Base-by-base conservation (phyloP, 2,329 filamentous ascomycete species). In the Allantophomopsis cytisporea region DNA sequence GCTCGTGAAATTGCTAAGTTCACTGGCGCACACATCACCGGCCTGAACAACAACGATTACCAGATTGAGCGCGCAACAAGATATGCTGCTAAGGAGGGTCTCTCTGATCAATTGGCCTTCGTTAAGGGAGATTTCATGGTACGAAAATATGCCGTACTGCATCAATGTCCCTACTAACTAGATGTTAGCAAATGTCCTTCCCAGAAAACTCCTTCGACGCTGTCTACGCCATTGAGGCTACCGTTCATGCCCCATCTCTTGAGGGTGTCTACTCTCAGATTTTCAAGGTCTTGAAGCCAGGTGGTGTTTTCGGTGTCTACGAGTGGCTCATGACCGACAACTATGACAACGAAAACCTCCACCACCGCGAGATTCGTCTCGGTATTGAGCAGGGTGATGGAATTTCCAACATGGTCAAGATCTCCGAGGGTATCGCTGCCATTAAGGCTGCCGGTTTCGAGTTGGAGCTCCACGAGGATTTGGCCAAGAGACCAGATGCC, bases 21-120 rank as follows among this genome's bases (percentile, higher is more conserved):
- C 66, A 82, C 85, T 10, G 89, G 84, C 45, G 82, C 76, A 52
- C 86, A 95, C 53, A 74, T 96, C 46, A 81, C 86, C 17, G 91
- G 91, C 34, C 66, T 96, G 59, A 98, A 96, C 77, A 96, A 95
- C 77, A 96, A 96, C 63, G 86, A 95, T 66, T 98, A 98, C 69
- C 91, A 96, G 67, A 94, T 96, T 49, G 76, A 95, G 59, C 84
- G 91, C 48, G 89, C 88, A n/a, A 87, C 78, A 12, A 69, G 72
- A 40, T 94, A 95, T 57, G 86, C 88, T 2, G 63, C 72, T 45
- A 85, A 86, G 62, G 85, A 94, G 63, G 80, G 80, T 38, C 68
- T 96, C 39, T 71, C 80, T 1, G 62, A 84, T 54, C 86, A 94
- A 66, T 66, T 94, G 49, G 72, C 71, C 46, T 96, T 86, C 54